Conservation (phyloP, 768 basidiomycete species). For the Leccinum aurantiacum region DNA sequence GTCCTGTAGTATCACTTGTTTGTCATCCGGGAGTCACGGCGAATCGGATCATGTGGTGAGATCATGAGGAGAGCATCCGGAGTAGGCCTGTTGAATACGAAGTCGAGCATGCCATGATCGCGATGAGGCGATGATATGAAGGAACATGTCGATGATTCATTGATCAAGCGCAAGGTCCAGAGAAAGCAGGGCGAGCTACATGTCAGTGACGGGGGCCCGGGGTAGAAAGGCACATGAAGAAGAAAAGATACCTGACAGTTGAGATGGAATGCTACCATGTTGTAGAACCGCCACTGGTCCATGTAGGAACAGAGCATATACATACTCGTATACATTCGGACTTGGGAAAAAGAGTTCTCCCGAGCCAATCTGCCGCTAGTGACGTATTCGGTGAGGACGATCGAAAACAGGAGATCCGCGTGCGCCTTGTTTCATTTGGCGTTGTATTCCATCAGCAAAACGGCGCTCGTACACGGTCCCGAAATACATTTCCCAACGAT, state of each 20-base stretch:
- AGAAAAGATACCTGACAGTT: background rate
- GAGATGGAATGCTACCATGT: conserved; percentile 1
- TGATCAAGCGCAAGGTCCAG: background rate
- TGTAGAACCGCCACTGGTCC: background rate
- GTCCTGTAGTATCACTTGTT: background rate
- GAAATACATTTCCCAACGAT: too few relatives aligned
- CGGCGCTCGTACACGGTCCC: background rate
- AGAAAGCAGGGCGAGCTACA: background rate
- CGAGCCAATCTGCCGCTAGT: background rate
- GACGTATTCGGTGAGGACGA: background rate
- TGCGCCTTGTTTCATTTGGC: background rate
- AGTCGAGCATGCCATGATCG: background rate
- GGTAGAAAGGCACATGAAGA: background rate
- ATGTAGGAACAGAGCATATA: background rate
- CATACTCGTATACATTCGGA: background rate
- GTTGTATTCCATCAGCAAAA: background rate
- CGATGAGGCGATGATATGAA: background rate
- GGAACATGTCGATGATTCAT: background rate
- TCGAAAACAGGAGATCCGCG: background rate
- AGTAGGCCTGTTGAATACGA: background rate
- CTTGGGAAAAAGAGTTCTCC: background rate
- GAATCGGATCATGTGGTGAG: background rate
- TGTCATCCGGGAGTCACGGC: background rate
- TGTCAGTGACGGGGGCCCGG: background rate
- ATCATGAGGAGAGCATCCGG: background rate